Conservation (phyloP, 306 rosid species). For the Quercus ilex region DNA sequence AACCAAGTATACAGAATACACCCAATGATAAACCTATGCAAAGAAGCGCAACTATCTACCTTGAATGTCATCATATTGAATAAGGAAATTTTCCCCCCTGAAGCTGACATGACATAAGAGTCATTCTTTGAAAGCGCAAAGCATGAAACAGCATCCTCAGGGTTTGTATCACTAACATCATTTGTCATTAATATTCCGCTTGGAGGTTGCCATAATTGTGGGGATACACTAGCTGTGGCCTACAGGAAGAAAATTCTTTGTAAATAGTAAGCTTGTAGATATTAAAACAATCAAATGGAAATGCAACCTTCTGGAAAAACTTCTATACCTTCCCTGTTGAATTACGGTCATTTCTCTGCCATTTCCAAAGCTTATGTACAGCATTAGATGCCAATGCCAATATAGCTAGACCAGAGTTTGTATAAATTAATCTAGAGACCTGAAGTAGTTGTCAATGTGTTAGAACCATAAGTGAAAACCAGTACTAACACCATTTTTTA, state of each 20-base stretch:
- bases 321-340: constrained; percentile 53
- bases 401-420: constrained; percentile 88
- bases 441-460: constrained; percentile 38
- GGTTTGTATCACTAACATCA: constrained; percentile 82
- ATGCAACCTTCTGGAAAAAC: constrained; percentile 14
- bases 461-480: constrained; percentile 13
- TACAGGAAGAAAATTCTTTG: constrained; percentile 29
- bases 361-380: constrained; percentile 97
- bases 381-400: constrained; percentile 98
- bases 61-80: constrained; percentile 99
- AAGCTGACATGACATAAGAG: constrained; percentile 98
- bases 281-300: constrained; percentile 21
- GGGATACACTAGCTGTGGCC: constrained; percentile 74
- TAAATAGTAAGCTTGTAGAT: constrained; percentile 31
- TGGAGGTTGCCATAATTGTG: constrained; percentile 95
- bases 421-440: constrained; percentile 94
- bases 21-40: constrained; percentile 1
- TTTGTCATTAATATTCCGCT: constrained; percentile 99
- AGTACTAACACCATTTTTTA: neutral
- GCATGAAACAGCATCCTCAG: constrained; percentile 95
- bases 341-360: constrained; percentile 90
- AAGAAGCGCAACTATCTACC: constrained; percentile 63
- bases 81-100: constrained; percentile 97
- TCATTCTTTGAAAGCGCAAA: constrained; percentile 99
- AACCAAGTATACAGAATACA: constrained; percentile 7